Evolutionary conservation across 73 alveolate species (phyloP).

Genomic region (Blepharisma japonicum): DNA sequence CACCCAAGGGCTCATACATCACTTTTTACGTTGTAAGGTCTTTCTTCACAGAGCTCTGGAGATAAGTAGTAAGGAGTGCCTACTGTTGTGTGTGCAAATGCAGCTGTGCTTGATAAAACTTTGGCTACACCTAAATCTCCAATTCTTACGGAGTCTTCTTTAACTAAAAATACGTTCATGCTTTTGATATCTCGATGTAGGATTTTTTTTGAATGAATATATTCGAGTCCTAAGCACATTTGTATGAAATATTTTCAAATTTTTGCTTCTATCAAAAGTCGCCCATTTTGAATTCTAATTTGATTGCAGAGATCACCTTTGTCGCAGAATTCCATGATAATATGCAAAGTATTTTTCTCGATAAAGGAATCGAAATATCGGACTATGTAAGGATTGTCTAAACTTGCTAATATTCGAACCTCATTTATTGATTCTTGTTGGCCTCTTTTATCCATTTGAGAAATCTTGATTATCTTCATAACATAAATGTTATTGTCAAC

Average conservation of each 20-base stretch:
- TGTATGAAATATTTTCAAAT: conserved; percentile 36
- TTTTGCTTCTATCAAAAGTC: conserved; percentile 21
- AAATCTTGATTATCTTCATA: conserved; percentile 60
- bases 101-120: conserved; percentile 45
- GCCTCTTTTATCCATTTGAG: conserved; percentile 40
- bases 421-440: conserved; percentile 54
- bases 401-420: conserved; percentile 9
- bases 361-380: conserved; percentile 69
- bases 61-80: conserved; percentile 82
- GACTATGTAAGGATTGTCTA: conserved; percentile 61
- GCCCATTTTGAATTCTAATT: conserved; percentile 41
- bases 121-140: conserved; percentile 79
- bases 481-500: conserved; percentile 59
- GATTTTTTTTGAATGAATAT: conserved; percentile 60
- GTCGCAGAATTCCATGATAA: conserved; percentile 80
- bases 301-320: conserved; percentile 62
- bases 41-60: conserved; percentile 83
- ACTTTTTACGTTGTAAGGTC: conserved; percentile 71
- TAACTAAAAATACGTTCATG: conserved; percentile 50
- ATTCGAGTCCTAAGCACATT: conserved; percentile 38
- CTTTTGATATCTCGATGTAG: conserved; percentile 74
- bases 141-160: conserved; percentile 49
- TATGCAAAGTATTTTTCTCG: conserved; percentile 54
- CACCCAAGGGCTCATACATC: conserved; percentile 88
- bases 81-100: conserved; percentile 71